A percentile compares a stretch with the other conserved stretches of the same genome.
phyloP scores from a whole-genome alignment of 1,139 yeast species.

The Taphrina populina region DNA sequence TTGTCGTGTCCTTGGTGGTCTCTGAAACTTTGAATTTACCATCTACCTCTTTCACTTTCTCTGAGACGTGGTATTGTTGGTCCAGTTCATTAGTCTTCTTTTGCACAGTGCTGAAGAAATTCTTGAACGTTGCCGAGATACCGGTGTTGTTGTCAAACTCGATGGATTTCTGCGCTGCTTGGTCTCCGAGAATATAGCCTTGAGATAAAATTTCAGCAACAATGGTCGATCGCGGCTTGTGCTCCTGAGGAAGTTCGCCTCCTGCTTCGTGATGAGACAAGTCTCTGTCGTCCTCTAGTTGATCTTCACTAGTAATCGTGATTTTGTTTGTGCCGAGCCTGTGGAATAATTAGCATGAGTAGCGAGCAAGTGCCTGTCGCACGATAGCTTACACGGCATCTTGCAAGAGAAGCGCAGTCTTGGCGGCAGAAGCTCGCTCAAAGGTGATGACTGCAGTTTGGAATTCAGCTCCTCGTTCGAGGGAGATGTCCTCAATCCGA shows the following conservation, averaged over 20 bases:
- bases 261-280: conserved; percentile 29
- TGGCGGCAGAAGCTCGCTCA: conserved; percentile 60
- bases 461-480: conserved; percentile 43
- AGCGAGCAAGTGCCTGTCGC: neutral
- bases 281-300: conserved; percentile 36
- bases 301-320: conserved; percentile 40
- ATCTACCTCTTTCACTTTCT: conserved; percentile 53
- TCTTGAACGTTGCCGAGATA: conserved; percentile 56
- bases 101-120: conserved; percentile 51
- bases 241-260: conserved; percentile 65
- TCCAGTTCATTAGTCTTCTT: conserved; percentile 49
- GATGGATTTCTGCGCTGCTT: conserved; percentile 57
- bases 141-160: conserved; percentile 68
- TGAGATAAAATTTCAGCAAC: conserved; percentile 72
- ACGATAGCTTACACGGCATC: conserved; percentile 63
- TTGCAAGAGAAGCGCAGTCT: conserved; percentile 69
- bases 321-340: conserved; percentile 43
- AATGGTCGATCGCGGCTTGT: conserved; percentile 72
- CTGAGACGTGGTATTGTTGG: conserved; percentile 59
- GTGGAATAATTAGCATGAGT: conserved; percentile 35
- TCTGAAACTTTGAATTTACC: conserved; percentile 59
- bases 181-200: conserved; percentile 68
- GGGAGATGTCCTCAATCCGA: conserved; percentile 53
- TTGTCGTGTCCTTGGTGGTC: conserved; percentile 47
- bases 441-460: conserved; percentile 55